phyloP scores from a whole-genome alignment of 164 flowering plant species.

The Amborella trichopoda region DNA sequence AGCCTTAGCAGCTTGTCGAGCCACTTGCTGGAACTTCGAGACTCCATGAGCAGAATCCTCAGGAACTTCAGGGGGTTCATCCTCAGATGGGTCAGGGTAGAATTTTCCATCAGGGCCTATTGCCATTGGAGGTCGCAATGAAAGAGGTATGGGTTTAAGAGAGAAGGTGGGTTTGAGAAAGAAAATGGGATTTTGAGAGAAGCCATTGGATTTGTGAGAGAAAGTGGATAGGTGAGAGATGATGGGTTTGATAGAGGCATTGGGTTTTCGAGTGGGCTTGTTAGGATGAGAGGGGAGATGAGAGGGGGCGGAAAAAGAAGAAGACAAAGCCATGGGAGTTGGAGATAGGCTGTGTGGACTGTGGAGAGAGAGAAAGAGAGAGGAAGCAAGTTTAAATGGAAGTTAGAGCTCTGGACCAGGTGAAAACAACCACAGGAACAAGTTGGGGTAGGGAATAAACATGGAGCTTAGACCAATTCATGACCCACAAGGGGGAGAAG shows the following conservation, averaged over 20 bases:
- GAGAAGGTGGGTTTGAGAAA: slow-evolving; percentile 4
- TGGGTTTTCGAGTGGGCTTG: background rate
- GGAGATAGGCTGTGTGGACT: no score
- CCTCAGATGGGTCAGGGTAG: slow-evolving; percentile 60
- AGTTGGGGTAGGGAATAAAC: no score
- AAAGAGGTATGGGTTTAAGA: slow-evolving; percentile 3
- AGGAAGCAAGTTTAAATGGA: no score
- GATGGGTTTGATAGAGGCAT: no score
- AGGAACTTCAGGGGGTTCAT: slow-evolving; percentile 90
- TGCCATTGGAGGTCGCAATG: slow-evolving; percentile 16
- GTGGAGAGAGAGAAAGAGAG: no score
- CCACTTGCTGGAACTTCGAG: slow-evolving; percentile 59
- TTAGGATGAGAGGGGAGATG: background rate
- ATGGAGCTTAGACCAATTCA: no score
- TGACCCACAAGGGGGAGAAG: no score
- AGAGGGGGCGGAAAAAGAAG: slow-evolving; percentile 1
- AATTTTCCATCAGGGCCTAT: slow-evolving; percentile 48
- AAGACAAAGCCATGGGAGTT: slow-evolving; percentile 7
- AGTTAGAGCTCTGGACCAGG: no score
- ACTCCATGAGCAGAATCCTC: slow-evolving; percentile 82
- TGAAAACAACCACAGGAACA: no score
- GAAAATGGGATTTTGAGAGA: background rate
- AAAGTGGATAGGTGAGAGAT: slow-evolving; percentile 9
- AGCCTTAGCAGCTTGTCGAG: slow-evolving; percentile 67
- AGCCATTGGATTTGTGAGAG: slow-evolving; percentile 7